Percentiles rank a stretch among this genome's conserved stretches.
phyloP scores from a whole-genome alignment of 345 rosid species.

The Iberis pinnata region DNA sequence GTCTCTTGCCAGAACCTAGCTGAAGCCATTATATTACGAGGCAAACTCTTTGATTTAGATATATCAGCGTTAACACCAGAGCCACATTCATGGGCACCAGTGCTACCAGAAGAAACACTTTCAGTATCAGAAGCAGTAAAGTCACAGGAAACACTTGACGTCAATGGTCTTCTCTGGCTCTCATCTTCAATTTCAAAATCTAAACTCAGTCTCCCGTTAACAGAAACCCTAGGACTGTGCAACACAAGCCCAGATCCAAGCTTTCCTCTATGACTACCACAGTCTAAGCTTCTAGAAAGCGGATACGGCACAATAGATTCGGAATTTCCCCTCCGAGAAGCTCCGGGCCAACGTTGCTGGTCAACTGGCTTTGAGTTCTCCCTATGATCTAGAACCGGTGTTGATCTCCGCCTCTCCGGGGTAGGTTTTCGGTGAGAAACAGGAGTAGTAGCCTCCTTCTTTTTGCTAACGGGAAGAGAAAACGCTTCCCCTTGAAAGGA shows the following conservation, averaged over 20 bases:
- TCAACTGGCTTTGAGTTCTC: conserved; percentile 60
- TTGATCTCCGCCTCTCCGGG: conserved; percentile 62
- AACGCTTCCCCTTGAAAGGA: conserved; percentile 94
- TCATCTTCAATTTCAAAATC: conserved; percentile 36
- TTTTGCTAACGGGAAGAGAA: conserved; percentile 62
- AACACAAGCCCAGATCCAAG: conserved; percentile 61
- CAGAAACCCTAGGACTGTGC: conserved; percentile 46
- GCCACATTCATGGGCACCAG: conserved; percentile 50
- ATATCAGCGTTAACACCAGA: conserved; percentile 40
- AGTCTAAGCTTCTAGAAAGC: conserved; percentile 67
- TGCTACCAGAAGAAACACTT: conserved; percentile 74
- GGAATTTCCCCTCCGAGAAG: conserved; percentile 31
- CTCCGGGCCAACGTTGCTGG: conserved; percentile 69
- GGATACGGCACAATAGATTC: conserved; percentile 37
- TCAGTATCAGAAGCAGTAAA: conserved; percentile 75
- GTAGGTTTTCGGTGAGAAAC: conserved; percentile 52
- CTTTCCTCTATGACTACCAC: conserved; percentile 48
- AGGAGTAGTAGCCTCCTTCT: conserved; percentile 56
- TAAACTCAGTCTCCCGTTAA: conserved; percentile 44
- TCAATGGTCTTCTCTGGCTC: conserved; percentile 32
- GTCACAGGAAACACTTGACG: conserved; percentile 47
- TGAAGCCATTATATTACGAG: conserved; percentile 60
- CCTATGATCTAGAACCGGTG: conserved; percentile 41
- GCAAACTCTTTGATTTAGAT: conserved; percentile 43
- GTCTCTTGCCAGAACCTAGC: conserved; percentile 99